Conservation (phyloP, 208 protist genomes). For the Wallacemonas sp. region DNA sequence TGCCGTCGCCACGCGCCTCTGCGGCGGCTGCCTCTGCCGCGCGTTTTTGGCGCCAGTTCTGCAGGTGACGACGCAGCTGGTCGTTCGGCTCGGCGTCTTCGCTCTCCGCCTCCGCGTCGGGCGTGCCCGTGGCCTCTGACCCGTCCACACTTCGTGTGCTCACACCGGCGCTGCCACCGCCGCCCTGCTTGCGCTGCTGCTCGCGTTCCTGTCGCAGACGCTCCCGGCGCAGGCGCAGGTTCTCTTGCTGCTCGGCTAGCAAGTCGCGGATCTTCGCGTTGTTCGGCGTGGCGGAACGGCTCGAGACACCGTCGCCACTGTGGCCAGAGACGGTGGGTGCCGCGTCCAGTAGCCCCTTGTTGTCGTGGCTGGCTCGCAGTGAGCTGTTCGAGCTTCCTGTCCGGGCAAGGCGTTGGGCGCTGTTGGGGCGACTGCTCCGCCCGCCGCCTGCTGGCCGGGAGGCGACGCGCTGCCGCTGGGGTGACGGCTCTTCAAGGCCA, state of each 20-base stretch:
- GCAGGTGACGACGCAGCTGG: constrained; percentile 31
- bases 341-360: neutral
- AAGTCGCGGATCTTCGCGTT: constrained; percentile 5
- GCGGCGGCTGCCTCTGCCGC: constrained; percentile 1
- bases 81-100: constrained; percentile 13
- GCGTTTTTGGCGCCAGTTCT: constrained; percentile 26
- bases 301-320: neutral
- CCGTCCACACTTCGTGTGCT: neutral
- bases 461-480: neutral
- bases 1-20: too few species aligned
- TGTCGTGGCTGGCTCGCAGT: neutral
- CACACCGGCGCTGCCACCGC: neutral
- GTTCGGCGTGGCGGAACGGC: constrained; percentile 2
- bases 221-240: neutral
- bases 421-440: neutral
- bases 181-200: constrained; percentile 19
- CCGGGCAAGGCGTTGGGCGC: neutral
- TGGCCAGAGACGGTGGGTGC: neutral
- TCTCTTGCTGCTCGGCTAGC: constrained; percentile 7
- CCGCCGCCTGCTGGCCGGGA: neutral
- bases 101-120: constrained; percentile 9
- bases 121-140: constrained; percentile 5
- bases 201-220: neutral
- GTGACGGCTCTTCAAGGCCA: neutral
- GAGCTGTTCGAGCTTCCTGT: neutral